Conservation (phyloP, 768 basidiomycete genomes). For the Cyathus striatus region DNA sequence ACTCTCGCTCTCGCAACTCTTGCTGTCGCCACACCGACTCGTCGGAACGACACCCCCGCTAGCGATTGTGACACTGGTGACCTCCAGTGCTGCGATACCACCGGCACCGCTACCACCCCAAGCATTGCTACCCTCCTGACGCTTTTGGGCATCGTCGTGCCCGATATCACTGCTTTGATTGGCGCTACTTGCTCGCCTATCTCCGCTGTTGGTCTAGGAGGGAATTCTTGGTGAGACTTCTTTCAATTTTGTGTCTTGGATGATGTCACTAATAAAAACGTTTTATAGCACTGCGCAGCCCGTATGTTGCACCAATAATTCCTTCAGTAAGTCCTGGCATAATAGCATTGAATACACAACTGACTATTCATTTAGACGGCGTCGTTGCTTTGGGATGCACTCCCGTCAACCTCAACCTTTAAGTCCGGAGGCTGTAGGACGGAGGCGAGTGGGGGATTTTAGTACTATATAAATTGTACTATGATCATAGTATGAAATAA, state of each 20-base stretch:
- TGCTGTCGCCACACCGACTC: conserved; percentile 2
- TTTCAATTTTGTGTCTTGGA: not conserved
- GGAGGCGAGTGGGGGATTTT: too few relatives aligned
- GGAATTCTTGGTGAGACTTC: not conserved
- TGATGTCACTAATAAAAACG: not conserved
- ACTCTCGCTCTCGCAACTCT: conserved; percentile 4
- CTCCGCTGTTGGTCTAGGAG: not conserved
- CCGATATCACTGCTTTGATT: not conserved
- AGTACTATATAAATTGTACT: too few relatives aligned
- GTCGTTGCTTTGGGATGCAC: not conserved
- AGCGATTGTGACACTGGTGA: conserved; percentile 1
- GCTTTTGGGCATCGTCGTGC: conserved; percentile 1
- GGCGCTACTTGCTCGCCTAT: conserved; percentile 2
- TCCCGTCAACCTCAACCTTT: not conserved
- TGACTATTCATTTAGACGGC: not conserved
- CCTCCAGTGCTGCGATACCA: conserved; percentile 3
- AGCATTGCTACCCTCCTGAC: not conserved
- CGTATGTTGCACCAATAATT: conserved; percentile 1
- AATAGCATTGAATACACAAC: too few relatives aligned
- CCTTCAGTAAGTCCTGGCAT: conserved; percentile 1
- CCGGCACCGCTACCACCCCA: not conserved
- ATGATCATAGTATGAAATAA: too few relatives aligned
- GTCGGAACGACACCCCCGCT: too few relatives aligned
- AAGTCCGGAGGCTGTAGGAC: too few relatives aligned
- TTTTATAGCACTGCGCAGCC: conserved; percentile 1